Evolutionary conservation across 2,329 filamentous ascomycete species (phyloP).

Genomic region (Apiospora malaysiana): DNA sequence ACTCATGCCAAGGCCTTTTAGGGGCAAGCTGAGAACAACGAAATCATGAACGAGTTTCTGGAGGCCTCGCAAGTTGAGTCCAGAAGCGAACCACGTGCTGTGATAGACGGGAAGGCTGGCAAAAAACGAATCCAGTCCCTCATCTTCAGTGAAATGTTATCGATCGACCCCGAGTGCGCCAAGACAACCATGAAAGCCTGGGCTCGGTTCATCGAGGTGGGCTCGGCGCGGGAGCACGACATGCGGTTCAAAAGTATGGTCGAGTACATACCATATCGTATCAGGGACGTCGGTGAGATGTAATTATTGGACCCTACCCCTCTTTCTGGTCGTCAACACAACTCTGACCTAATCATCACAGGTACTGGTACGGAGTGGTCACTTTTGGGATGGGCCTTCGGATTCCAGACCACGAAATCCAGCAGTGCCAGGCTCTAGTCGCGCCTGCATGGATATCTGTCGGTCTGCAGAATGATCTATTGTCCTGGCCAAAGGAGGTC

Average conservation of each 20-base stretch:
- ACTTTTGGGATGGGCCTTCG: slow-evolving; percentile 1
- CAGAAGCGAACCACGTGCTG: neutral
- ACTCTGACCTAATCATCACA: neutral
- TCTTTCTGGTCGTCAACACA: neutral
- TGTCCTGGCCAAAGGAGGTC: neutral
- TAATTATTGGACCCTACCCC: neutral
- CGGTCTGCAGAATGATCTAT: slow-evolving; percentile 2
- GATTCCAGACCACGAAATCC: neutral
- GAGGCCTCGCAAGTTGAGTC: neutral
- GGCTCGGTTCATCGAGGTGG: neutral
- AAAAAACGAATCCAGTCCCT: slow-evolving; percentile 6
- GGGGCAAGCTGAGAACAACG: slow-evolving; percentile 13
- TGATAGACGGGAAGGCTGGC: neutral
- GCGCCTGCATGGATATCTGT: slow-evolving; percentile 1
- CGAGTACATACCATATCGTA: neutral
- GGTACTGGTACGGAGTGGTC: slow-evolving; percentile 14
- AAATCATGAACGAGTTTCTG: slow-evolving; percentile 2
- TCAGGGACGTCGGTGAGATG: slow-evolving; percentile 11
- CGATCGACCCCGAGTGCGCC: neutral
- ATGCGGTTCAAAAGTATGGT: neutral
- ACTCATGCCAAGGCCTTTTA: neutral
- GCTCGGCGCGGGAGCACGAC: neutral
- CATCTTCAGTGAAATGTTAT: slow-evolving; percentile 6
- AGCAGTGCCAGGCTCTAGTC: neutral
- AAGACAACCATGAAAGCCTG: slow-evolving; percentile 11